Percentiles rank a stretch among this genome's conserved stretches.
Conservation (phyloP, 2,329 filamentous ascomycete genomes). For the Alternaria sp. region DNA sequence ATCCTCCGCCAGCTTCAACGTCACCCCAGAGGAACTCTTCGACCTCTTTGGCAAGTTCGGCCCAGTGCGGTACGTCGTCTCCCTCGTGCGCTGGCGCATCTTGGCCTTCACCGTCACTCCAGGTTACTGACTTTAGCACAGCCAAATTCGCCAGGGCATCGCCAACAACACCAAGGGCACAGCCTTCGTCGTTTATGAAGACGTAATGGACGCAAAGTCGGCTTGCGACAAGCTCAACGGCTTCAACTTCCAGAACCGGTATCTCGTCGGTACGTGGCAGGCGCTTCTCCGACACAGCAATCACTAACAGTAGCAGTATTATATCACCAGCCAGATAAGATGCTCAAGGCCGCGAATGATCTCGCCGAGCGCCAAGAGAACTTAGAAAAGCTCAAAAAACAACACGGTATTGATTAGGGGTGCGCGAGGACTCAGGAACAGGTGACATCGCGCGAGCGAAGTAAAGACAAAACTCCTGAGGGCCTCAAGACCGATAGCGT, state of each 20-base stretch:
- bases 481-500: constrained; percentile 43
- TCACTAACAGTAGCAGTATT: constrained; percentile 58
- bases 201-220: constrained; percentile 98
- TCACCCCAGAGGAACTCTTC: constrained; percentile 96
- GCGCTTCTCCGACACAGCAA: constrained; percentile 5
- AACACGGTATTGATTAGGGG: constrained; percentile 94
- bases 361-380: constrained; percentile 92
- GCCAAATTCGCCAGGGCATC: constrained; percentile 98
- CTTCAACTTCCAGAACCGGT: constrained; percentile 99
- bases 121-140: constrained; percentile 50
- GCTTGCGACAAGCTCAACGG: constrained; percentile 99
- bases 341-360: constrained; percentile 88
- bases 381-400: constrained; percentile 96
- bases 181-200: constrained; percentile 98
- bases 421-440: constrained; percentile 57
- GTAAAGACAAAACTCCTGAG: constrained; percentile 42
- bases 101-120: neutral
- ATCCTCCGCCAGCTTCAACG: constrained; percentile 79
- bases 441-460: constrained; percentile 41
- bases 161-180: constrained; percentile 97
- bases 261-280: constrained; percentile 81
- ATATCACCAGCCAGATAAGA: constrained; percentile 80
- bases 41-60: constrained; percentile 98
- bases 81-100: constrained; percentile 11
- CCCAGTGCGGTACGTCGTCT: constrained; percentile 77